Conservation (phyloP, 306 rosid genomes). For the Psophocarpus tetragonolobus region DNA sequence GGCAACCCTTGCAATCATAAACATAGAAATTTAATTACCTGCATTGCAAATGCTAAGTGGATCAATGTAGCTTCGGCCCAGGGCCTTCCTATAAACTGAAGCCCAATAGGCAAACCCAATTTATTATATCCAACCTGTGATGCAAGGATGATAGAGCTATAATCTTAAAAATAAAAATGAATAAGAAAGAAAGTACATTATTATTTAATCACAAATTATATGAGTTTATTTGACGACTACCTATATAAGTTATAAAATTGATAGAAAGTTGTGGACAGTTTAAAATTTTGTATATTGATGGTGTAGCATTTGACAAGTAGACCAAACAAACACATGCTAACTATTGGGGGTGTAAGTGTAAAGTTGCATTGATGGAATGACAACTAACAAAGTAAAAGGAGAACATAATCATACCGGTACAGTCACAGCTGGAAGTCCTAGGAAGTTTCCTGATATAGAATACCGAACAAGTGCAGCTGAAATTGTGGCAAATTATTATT, state of each 20-base stretch:
- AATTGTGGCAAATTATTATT: slow-evolving; percentile 20
- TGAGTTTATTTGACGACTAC: too few species aligned
- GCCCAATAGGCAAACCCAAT: slow-evolving; percentile 85
- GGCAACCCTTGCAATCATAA: not conserved
- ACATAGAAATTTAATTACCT: slow-evolving; percentile 43
- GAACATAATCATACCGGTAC: slow-evolving; percentile 59
- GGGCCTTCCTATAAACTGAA: slow-evolving; percentile 86
- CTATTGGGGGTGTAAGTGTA: not conserved
- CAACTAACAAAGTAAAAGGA: not conserved
- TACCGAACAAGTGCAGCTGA: slow-evolving; percentile 90
- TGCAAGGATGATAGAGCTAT: not conserved
- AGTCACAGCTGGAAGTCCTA: slow-evolving; percentile 85
- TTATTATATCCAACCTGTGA: slow-evolving; percentile 81
- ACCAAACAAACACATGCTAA: not conserved
- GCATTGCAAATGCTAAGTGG: slow-evolving; percentile 78
- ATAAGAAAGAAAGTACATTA: too few species aligned
- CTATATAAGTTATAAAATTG: too few species aligned
- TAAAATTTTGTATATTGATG: too few species aligned
- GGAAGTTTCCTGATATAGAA: slow-evolving; percentile 85
- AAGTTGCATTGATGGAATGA: not conserved
- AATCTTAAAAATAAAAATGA: not conserved
- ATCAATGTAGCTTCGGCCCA: slow-evolving; percentile 91
- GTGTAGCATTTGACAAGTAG: not conserved
- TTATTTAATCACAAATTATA: too few species aligned
- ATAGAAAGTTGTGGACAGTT: too few species aligned